A percentile compares a stretch with the other conserved stretches of the same genome.
Evolutionary conservation across 495 filamentous ascomycete species (phyloP).

Genomic region (Penicillium flavigenum): DNA sequence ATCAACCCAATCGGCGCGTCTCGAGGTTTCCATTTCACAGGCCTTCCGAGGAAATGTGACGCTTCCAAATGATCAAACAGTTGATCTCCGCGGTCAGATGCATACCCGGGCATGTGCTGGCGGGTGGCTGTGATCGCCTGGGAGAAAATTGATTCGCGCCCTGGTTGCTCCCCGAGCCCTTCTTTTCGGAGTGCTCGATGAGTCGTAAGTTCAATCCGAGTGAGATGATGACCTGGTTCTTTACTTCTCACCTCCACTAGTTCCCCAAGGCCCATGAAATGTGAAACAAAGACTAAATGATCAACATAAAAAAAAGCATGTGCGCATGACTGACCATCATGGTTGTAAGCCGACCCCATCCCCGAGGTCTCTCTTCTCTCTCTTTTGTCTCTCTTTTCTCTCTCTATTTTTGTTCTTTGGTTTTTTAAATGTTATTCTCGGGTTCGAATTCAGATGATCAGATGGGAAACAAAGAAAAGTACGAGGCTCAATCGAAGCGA

Average conservation of each 20-base stretch:
- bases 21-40: conserved; percentile 9
- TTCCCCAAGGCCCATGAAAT: conserved; percentile 14
- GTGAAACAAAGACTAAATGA: conserved; percentile 23
- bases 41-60: conserved; percentile 11
- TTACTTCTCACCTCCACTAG: background rate
- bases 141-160: background rate
- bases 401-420: background rate
- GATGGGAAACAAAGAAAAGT: background rate
- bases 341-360: conserved; percentile 43
- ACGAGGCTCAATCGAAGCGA: conserved; percentile 30
- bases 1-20: conserved; percentile 15
- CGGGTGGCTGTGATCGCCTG: background rate
- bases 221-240: background rate
- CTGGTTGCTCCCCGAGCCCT: background rate
- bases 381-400: conserved; percentile 12
- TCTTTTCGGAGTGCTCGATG: background rate
- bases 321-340: conserved; percentile 42
- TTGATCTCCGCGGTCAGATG: conserved; percentile 23
- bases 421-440: background rate
- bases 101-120: conserved; percentile 15
- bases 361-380: conserved; percentile 13
- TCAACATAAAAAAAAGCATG: conserved; percentile 15
- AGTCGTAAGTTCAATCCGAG: background rate
- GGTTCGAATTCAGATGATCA: background rate
- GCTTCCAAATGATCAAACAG: conserved; percentile 11